Evolutionary conservation across 345 rosid species (phyloP).

Genomic region (Ceriops tagal): DNA sequence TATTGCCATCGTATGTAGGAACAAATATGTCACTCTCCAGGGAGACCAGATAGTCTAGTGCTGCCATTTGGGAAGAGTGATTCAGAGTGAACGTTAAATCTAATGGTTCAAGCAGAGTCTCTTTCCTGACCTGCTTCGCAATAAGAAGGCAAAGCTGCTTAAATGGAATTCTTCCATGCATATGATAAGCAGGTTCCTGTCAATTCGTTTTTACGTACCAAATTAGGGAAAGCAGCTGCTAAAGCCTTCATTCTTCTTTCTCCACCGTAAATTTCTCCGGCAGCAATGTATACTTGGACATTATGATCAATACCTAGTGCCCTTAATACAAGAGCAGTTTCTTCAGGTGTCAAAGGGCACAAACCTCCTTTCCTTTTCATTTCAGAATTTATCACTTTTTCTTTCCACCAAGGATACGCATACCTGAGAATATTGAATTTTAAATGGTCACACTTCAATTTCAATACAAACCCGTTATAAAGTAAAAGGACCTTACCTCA

Average conservation of each 20-base stretch:
- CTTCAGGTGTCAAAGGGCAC: constrained; percentile 97
- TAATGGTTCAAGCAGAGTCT: constrained; percentile 57
- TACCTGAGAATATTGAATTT: constrained; percentile 41
- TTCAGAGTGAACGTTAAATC: constrained; percentile 67
- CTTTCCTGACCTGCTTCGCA: constrained; percentile 72
- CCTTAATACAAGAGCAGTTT: constrained; percentile 71
- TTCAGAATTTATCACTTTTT: constrained; percentile 75
- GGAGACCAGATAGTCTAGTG: constrained; percentile 81
- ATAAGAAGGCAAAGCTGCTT: neutral
- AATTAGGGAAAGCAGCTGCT: constrained; percentile 61
- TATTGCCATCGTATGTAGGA: constrained; percentile 90
- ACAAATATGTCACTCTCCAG: constrained; percentile 87
- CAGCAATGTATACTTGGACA: constrained; percentile 87
- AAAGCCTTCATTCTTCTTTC: constrained; percentile 64
- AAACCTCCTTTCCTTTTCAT: constrained; percentile 82
- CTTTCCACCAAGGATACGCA: constrained; percentile 86
- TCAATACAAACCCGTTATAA: neutral
- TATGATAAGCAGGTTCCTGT: neutral
- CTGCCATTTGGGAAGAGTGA: constrained; percentile 92
- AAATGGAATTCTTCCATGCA: neutral
- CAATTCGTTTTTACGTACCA: constrained; percentile 46
- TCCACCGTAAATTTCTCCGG: constrained; percentile 94
- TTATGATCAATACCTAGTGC: constrained; percentile 72
- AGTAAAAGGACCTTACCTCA: constrained; percentile 51
- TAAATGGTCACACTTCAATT: too few relatives aligned